Evolutionary conservation across 192 early-diverging fungal species (phyloP), one percentile per base, ranked within the genome.

Genomic region (Coemansia sp.): DNA sequence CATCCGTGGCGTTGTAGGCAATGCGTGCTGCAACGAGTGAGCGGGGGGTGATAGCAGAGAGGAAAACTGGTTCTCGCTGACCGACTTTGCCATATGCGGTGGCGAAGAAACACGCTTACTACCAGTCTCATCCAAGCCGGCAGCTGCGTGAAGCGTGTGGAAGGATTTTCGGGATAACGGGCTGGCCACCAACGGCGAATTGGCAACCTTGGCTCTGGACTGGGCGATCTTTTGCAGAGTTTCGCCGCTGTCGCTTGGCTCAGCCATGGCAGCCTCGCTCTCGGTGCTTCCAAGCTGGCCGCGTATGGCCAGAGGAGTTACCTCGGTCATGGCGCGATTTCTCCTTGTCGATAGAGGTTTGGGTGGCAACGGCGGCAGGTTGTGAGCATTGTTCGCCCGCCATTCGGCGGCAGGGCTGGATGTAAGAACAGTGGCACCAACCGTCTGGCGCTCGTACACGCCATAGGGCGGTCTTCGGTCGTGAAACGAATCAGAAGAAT

Each of bases 111-210:
- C 40, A n/a, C 2, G 27, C 52, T 62, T 50, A 37, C 60, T 37
- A 11, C 53, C 53, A 56, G 53, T 8, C 30, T 68, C 66, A 5
- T 72, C 78, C 49, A 59, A 40, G 50, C 69, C 71, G 10, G 69
- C 50, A 1, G 56, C 40, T 1, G 69, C 59, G 50, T 61, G 67
- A 13, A 80, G 73, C 40, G 69, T 44, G 15, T 72, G 65, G 68
- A 72, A 71, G 35, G 78, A 73, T 41, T 70, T 76, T 45, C 79
- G 79, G 30, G 71, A 82, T 49, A 82, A 39, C 16, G 79, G 79
- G 44, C 79, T 82, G 16, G 79, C 67, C n/a, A 73, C 61, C 18
- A 73, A 65, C 10, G 74, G 79, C 56, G 74, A 70, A 52, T 76
- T 82, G 27, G 58, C 15, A 8, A 60, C 64, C 61, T 75, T 75